Percentiles rank a stretch among this genome's conserved stretches.
phyloP scores from a whole-genome alignment of 164 flowering plant genomes.

The Tetracentron sinense region DNA sequence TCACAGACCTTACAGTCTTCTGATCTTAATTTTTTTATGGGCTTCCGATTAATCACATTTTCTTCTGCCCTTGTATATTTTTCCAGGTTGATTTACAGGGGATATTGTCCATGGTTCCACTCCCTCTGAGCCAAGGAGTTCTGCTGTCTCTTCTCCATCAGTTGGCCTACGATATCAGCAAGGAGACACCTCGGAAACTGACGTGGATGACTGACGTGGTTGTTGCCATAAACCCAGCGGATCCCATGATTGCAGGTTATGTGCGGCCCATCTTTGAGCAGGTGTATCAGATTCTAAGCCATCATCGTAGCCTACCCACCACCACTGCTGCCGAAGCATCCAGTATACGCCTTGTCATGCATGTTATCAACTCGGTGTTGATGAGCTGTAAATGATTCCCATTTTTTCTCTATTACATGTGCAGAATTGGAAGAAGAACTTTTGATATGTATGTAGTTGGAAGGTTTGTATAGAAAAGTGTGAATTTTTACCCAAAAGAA shows the following conservation, averaged over 20 bases:
- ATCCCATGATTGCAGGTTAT: constrained; percentile 68
- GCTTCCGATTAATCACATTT: not conserved
- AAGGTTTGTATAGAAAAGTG: not conserved
- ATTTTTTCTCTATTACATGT: not conserved
- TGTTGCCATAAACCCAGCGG: constrained; percentile 60
- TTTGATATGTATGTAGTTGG: not conserved
- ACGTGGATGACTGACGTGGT: constrained; percentile 83
- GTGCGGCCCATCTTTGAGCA: constrained; percentile 90
- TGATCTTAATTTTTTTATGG: too few species aligned
- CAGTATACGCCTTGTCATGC: constrained; percentile 68
- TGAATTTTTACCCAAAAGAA: too few species aligned
- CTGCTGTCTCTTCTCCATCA: constrained; percentile 92
- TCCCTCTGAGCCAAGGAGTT: constrained; percentile 90
- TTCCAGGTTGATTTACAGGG: constrained; percentile 72
- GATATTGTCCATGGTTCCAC: constrained; percentile 50
- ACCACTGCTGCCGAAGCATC: constrained; percentile 36
- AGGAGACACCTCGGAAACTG: constrained; percentile 57
- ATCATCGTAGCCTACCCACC: constrained; percentile 49
- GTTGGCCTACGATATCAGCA: constrained; percentile 72
- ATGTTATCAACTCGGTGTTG: constrained; percentile 75
- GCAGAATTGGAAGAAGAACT: not conserved
- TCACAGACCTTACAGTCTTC: too few species aligned
- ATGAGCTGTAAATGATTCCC: constrained; percentile 61
- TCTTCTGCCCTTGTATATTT: not conserved
- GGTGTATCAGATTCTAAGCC: constrained; percentile 70